Evolutionary conservation across 2,329 filamentous ascomycete genomes (phyloP), one percentile per base, ranked within the genome.

Genomic region (Cercospora brassicicola): DNA sequence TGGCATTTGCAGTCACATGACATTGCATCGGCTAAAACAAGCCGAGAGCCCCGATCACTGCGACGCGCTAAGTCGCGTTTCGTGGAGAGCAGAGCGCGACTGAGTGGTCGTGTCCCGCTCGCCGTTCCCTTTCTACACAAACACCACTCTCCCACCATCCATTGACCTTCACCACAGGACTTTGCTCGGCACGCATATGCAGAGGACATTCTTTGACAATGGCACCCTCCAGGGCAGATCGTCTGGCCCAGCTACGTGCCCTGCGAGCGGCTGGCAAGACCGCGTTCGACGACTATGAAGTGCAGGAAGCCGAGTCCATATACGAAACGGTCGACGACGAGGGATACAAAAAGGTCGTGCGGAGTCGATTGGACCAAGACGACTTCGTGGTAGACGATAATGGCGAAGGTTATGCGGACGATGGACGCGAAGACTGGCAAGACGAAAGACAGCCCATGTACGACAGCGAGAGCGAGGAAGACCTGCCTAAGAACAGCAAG

Each of bases 381-480:
- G 95, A 99, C 82, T 99, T 99, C 76, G 94, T 99, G 62, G 94
- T 99, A 68, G 95, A 98, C 83, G 95, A 99, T 82, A 96, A 97
- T 82, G 94, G 94, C 76, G 93, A 94, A 78, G 94, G 95, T 42
- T 99, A 99, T 77, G 94, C 93, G 72, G 94, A 98, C 78, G 95
- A 98, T 77, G 95, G 95, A 69, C 90, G 95, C 65, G 94, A 97
- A 81, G 95, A 98, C 75, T 94, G 94, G 94, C 89, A 94, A 80
- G 88, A 91, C 74, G 86, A 90, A 72, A 83, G 85, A 72, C 85
- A 85, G 68, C 83, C 87, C 77, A 84, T 86, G 71, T 88, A 90
- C 78, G 86, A 90, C 70, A 91, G 89, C 39, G 93, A 95, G 69
- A 94, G 89, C 69, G 92, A 96, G 51, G 90, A 90, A 39, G 88